A percentile compares a stretch with the other conserved stretches of the same genome.
phyloP scores from a whole-genome alignment of 345 rosid genomes.

The Dipteronia dyeriana region DNA sequence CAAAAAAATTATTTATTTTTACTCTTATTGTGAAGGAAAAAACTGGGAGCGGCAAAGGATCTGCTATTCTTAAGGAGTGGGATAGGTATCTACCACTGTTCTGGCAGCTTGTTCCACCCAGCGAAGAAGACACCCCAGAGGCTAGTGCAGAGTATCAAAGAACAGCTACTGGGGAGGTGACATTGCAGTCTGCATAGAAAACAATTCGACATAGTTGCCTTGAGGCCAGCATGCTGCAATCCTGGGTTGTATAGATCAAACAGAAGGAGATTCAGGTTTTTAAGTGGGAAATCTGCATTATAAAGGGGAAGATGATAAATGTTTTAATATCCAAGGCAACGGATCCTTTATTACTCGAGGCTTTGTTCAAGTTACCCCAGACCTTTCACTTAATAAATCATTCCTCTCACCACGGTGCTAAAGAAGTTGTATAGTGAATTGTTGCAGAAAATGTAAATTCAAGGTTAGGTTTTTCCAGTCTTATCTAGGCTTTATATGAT shows the following conservation, averaged over 20 bases:
- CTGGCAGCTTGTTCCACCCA: constrained; percentile 99
- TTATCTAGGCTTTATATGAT: background rate
- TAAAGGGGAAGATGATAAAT: background rate
- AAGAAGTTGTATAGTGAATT: constrained; percentile 32
- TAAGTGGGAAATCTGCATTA: too few species aligned
- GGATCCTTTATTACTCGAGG: background rate
- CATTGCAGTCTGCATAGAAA: constrained; percentile 69
- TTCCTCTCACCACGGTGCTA: background rate
- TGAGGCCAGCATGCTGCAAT: background rate
- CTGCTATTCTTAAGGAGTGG: constrained; percentile 74
- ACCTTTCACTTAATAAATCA: background rate
- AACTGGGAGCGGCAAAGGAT: constrained; percentile 91
- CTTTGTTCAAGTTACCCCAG: background rate
- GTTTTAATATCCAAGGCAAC: background rate
- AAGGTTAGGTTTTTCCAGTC: constrained; percentile 6
- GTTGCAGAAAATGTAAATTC: constrained; percentile 35
- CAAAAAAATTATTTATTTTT: background rate
- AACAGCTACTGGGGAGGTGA: constrained; percentile 66
- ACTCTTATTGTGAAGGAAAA: constrained; percentile 56
- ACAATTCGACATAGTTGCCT: background rate
- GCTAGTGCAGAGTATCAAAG: constrained; percentile 76
- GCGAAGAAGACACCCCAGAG: constrained; percentile 99
- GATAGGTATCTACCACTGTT: constrained; percentile 75
- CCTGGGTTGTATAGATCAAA: constrained; percentile 30
- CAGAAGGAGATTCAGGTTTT: constrained; percentile 1